phyloP scores from a whole-genome alignment of 83 land plant species.

The Isoetes engelmannii region DNA sequence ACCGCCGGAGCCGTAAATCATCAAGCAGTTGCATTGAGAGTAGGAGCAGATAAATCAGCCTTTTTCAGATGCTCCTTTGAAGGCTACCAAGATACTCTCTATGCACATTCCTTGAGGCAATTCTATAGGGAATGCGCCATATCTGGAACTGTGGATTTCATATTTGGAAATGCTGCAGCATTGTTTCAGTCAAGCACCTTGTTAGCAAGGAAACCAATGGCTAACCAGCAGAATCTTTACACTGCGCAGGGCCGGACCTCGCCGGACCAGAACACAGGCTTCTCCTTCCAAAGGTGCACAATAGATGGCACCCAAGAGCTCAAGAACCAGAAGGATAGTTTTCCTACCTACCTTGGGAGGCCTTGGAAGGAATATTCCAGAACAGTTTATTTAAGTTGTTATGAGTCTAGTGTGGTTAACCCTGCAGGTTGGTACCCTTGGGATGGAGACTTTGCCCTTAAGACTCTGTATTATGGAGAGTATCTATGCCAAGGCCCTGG shows the following conservation, averaged over 20 bases:
- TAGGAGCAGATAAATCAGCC: conserved; percentile 5
- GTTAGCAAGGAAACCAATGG: conserved; percentile 4
- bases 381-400: conserved; percentile 7
- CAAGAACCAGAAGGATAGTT: neutral
- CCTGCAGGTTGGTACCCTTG: conserved; percentile 9
- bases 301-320: conserved; percentile 11
- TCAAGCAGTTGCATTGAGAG: conserved; percentile 13
- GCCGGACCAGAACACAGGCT: conserved; percentile 13
- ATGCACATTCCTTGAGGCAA: conserved; percentile 7
- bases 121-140: conserved; percentile 16
- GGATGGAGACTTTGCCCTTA: conserved; percentile 24
- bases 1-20: conserved; percentile 9
- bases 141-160: conserved; percentile 13
- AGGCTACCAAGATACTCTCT: conserved; percentile 13
- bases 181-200: neutral
- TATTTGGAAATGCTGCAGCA: conserved; percentile 18
- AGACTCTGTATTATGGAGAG: conserved; percentile 43
- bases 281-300: conserved; percentile 1
- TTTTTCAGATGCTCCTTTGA: conserved; percentile 16
- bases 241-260: conserved; percentile 10
- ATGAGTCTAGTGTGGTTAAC: conserved; percentile 1
- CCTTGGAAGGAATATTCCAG: conserved; percentile 16
- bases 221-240: conserved; percentile 2
- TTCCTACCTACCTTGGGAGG: conserved; percentile 11
- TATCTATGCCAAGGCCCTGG: conserved; percentile 47